Evolutionary conservation across 2,329 filamentous ascomycete genomes (phyloP), one percentile per base, ranked within the genome.

Genomic region (Fusarium aywerte): DNA sequence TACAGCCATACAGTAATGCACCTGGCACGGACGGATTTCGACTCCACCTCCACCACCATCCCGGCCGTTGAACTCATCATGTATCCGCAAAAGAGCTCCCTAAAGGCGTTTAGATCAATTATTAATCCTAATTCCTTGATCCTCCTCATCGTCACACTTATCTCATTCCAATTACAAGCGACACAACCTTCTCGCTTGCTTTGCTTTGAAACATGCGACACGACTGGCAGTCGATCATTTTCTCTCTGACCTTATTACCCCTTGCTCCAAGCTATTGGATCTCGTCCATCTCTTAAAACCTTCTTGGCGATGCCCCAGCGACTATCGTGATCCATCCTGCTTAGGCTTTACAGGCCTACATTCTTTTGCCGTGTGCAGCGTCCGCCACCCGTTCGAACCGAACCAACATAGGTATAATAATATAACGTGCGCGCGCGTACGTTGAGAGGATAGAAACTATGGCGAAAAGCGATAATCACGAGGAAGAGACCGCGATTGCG

Each of bases 31-130:
- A 32, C 53, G 18, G 7, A 35, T 31, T 40, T n/a, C 47, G 60
- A 57, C 62, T 67, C 66, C 66, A 69, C 63, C 62, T 49, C 35
- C 48, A 67, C 67, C 58, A 60, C 62, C 66, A 69, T 62, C 61
- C 68, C 32, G 29, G 60, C 45, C 29, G 53, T 59, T 67, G 58
- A 39, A 69, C 66, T 69, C 65, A 69, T 67, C 62, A 69, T 69
- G 52, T 68, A 68, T 66, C 47, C 56, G 58, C 45, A 51, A 33
- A 36, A 65, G 49, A 42, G 57, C 42, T 48, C 58, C 58, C 57
- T 35, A 56, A 62, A 62, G 54, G 48, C 40, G 54, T 25, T 36
- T 43, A 49, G 38, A 36, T 58, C 52, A 60, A 68, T 68, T 68
- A 68, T 69, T 68, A 68, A 68, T 68, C 66, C 62, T 53, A 27